A percentile compares a stretch with the other conserved stretches of the same genome.
These are phyloP conservation scores for Calonectria crousiana DNA, from an alignment of 2,329 filamentous ascomycete species.

Conservation along the genomic window DNA sequence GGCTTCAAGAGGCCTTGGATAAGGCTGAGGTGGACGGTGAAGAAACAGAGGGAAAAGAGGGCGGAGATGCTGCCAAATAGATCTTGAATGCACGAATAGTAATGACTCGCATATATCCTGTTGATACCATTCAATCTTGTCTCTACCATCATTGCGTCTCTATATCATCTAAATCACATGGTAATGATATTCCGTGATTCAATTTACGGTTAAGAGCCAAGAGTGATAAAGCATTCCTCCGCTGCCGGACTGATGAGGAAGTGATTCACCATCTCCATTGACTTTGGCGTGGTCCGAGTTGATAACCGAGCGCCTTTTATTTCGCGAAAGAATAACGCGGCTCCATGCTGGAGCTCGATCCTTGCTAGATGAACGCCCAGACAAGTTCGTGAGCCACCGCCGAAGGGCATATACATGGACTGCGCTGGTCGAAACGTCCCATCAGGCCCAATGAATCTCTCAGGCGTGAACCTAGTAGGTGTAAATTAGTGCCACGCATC, in stretches of 20 bases:
- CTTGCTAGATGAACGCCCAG: background rate
- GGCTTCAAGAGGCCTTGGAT: constrained; percentile 31
- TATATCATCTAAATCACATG: background rate
- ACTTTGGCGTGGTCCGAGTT: background rate
- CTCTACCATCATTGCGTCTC: background rate
- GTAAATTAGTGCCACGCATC: background rate
- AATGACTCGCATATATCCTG: background rate
- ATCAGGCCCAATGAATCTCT: background rate
- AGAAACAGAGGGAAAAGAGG: constrained; percentile 10
- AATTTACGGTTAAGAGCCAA: background rate
- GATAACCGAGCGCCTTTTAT: background rate
- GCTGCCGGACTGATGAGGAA: background rate
- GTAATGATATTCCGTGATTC: background rate
- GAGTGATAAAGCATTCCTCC: background rate
- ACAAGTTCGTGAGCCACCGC: background rate
- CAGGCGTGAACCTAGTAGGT: background rate
- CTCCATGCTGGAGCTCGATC: background rate
- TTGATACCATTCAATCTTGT: background rate
- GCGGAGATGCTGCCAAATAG: background rate
- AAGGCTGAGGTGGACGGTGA: constrained; percentile 31
- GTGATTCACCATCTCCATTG: background rate
- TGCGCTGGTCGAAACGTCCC: background rate
- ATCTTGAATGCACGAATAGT: background rate
- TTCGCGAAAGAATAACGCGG: background rate
- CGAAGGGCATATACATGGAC: background rate